Percentiles rank a stretch among this genome's conserved stretches.
phyloP scores from a whole-genome alignment of 345 rosid genomes.

The Murraya koenigii region DNA sequence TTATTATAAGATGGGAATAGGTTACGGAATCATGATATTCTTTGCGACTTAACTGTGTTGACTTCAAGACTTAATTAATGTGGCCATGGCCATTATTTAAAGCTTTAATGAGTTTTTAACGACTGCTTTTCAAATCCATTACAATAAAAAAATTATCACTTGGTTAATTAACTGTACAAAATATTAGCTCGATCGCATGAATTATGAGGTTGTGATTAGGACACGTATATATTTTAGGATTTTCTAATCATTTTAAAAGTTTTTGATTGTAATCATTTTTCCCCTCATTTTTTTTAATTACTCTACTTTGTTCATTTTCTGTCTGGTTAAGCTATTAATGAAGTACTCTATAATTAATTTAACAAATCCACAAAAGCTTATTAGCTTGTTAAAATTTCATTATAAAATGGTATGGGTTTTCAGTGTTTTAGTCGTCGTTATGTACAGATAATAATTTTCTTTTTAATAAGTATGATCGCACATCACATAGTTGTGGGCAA shows the following conservation, averaged over 20 bases:
- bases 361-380: not conserved
- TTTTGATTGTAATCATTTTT: not conserved
- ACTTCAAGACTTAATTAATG: slow-evolving; percentile 6
- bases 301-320: not conserved
- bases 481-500: too few relatives aligned
- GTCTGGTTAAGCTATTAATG: not conserved
- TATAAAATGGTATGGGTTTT: not conserved
- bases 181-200: not conserved
- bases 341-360: not conserved
- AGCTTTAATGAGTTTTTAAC: not conserved
- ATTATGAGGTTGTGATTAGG: not conserved
- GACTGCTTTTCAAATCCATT: not conserved
- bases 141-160: not conserved
- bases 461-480: too few relatives aligned
- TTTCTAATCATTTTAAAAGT: slow-evolving; percentile 2
- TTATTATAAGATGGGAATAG: not conserved
- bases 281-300: not conserved
- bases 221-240: not conserved
- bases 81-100: not conserved
- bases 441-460: too few relatives aligned
- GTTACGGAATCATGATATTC: slow-evolving; percentile 2
- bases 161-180: not conserved
- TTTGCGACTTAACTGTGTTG: slow-evolving; percentile 10
- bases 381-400: not conserved
- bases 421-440: too few relatives aligned